Conservation (phyloP, 1,284 basidiomycete genomes). For the Rhodotorula glutinis region DNA sequence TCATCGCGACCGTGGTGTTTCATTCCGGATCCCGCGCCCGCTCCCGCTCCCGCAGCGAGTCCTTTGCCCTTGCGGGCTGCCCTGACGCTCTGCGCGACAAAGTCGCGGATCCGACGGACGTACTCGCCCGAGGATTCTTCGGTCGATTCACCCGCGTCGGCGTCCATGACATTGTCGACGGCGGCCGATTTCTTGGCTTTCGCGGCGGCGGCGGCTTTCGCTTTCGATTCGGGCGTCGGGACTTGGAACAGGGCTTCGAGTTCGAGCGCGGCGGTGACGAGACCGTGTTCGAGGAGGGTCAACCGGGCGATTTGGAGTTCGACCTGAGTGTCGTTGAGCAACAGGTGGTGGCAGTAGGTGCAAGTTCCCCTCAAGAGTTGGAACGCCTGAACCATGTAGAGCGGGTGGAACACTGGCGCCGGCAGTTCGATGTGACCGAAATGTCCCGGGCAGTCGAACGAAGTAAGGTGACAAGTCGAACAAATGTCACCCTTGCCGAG, state of each 20-base stretch:
- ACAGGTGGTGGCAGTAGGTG: slow-evolving; percentile 93
- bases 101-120: slow-evolving; percentile 66
- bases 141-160: slow-evolving; percentile 46
- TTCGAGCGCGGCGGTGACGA: slow-evolving; percentile 73
- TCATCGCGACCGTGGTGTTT: slow-evolving; percentile 64
- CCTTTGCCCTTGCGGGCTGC: slow-evolving; percentile 50
- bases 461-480: slow-evolving; percentile 84
- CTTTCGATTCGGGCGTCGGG: slow-evolving; percentile 26
- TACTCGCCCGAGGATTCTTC: slow-evolving; percentile 62
- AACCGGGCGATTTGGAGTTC: slow-evolving; percentile 82
- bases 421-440: slow-evolving; percentile 99
- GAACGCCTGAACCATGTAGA: slow-evolving; percentile 93
- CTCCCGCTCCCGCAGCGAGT: neutral
- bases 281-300: slow-evolving; percentile 82
- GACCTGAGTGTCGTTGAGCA: slow-evolving; percentile 70
- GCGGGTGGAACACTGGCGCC: slow-evolving; percentile 89
- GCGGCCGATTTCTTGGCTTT: slow-evolving; percentile 45
- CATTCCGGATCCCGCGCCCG: neutral
- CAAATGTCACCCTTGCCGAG: slow-evolving; percentile 87
- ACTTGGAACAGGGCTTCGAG: slow-evolving; percentile 60
- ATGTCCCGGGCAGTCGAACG: slow-evolving; percentile 94
- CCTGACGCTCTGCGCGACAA: slow-evolving; percentile 64
- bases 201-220: slow-evolving; percentile 29
- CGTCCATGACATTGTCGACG: slow-evolving; percentile 47
- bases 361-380: slow-evolving; percentile 86